Percentiles rank a stretch among this genome's conserved stretches.
Evolutionary conservation across 2,329 filamentous ascomycete genomes (phyloP).

Genomic region (Penicillium psychrosexuale): DNA sequence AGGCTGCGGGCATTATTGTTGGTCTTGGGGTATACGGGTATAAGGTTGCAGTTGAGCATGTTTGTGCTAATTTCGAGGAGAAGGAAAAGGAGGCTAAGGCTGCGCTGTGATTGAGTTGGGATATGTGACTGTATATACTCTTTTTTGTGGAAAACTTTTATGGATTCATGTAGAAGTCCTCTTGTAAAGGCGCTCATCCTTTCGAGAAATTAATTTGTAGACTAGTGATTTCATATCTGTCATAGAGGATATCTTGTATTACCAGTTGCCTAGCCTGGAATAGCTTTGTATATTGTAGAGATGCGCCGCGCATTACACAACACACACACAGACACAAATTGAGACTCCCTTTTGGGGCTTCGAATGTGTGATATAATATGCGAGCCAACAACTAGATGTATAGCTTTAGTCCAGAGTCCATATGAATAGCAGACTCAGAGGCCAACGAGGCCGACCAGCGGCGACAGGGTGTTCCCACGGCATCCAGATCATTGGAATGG

Average conservation of each 20-base stretch:
- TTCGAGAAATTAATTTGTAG: neutral
- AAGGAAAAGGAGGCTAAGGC: slow-evolving; percentile 28
- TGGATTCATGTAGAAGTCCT: neutral
- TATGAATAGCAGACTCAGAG: neutral
- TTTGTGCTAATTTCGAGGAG: slow-evolving; percentile 38
- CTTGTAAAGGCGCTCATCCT: neutral
- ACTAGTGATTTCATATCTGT: neutral
- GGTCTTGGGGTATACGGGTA: slow-evolving; percentile 65
- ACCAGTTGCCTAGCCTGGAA: neutral
- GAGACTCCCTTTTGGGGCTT: neutral
- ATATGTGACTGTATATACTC: neutral
- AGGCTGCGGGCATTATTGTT: slow-evolving; percentile 70
- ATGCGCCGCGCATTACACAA: neutral
- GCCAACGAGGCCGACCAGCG: slow-evolving; percentile 14
- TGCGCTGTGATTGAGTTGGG: slow-evolving; percentile 9
- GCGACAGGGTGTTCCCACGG: neutral
- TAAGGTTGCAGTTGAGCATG: slow-evolving; percentile 57
- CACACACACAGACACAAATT: neutral
- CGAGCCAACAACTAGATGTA: neutral
- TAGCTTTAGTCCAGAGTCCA: neutral
- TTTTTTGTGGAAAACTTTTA: neutral
- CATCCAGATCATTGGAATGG: neutral
- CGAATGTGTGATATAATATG: neutral
- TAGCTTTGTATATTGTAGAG: too few species aligned
- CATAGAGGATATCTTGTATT: neutral